Conservation (phyloP, 169 alveolate species). For the Plasmodium gonderi region DNA sequence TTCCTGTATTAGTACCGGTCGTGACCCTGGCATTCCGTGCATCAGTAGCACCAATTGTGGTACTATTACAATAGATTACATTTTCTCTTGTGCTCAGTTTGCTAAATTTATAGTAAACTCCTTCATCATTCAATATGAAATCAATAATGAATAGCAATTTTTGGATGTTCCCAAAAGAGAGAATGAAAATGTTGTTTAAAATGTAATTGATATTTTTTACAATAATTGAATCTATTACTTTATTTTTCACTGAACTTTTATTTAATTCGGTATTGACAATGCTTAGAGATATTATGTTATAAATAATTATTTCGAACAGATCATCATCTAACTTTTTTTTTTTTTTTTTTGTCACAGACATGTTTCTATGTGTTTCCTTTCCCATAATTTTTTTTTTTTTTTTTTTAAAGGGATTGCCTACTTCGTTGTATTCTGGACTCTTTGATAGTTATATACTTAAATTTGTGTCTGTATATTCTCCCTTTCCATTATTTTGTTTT, state of each 20-base stretch:
- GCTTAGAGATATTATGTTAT: slow-evolving; percentile 32
- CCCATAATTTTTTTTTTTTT: background rate
- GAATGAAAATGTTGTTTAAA: slow-evolving; percentile 19
- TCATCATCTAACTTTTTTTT: slow-evolving; percentile 31
- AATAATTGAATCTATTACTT: slow-evolving; percentile 39
- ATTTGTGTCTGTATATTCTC: too few species aligned
- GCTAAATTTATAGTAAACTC: slow-evolving; percentile 49
- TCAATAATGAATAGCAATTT: slow-evolving; percentile 40
- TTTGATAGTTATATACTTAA: too few species aligned
- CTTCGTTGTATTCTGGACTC: background rate
- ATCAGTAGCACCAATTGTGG: background rate
- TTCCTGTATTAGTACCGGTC: background rate
- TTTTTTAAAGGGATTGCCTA: background rate
- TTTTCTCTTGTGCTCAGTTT: background rate
- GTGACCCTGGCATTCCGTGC: too few species aligned
- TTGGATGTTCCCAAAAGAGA: slow-evolving; percentile 25
- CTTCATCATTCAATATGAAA: slow-evolving; percentile 59
- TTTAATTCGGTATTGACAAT: slow-evolving; percentile 34
- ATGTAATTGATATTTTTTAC: slow-evolving; percentile 18
- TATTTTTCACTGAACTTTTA: slow-evolving; percentile 41
- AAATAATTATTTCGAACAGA: slow-evolving; percentile 30
- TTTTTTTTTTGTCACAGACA: background rate
- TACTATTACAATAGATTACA: background rate
- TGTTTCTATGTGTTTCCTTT: background rate
- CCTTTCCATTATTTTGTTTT: too few species aligned